phyloP scores from a whole-genome alignment of 495 filamentous ascomycete species.

The Penicillium turbatum region DNA sequence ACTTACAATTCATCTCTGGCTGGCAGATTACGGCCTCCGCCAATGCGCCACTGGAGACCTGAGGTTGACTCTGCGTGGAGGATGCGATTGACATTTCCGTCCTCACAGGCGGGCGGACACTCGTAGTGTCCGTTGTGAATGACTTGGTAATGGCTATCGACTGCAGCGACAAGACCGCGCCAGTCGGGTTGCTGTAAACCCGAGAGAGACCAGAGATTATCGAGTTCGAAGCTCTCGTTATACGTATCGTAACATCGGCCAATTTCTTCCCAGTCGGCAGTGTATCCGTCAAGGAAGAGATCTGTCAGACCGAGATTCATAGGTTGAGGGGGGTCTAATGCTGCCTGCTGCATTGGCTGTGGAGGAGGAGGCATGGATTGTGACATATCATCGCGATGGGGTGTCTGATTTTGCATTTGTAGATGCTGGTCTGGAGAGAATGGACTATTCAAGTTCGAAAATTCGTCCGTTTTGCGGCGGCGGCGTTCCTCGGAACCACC shows the following conservation, averaged over 20 bases:
- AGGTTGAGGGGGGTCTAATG: constrained; percentile 17
- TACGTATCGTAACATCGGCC: constrained; percentile 35
- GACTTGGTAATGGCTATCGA: constrained; percentile 44
- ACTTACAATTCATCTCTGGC: constrained; percentile 44
- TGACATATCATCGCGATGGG: constrained; percentile 24
- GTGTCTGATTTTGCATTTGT: constrained; percentile 32
- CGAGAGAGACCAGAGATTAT: constrained; percentile 42
- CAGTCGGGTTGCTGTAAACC: constrained; percentile 44
- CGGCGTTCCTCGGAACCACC: constrained; percentile 39
- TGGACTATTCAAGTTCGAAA: constrained; percentile 28
- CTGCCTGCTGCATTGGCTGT: constrained; percentile 14
- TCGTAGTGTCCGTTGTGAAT: constrained; percentile 34
- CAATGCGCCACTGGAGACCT: constrained; percentile 38
- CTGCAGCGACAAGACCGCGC: constrained; percentile 44
- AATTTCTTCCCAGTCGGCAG: constrained; percentile 38
- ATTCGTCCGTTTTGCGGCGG: constrained; percentile 41
- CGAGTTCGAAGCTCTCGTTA: constrained; percentile 40
- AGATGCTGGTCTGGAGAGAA: constrained; percentile 34
- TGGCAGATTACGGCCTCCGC: constrained; percentile 24
- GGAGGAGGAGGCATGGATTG: constrained; percentile 25
- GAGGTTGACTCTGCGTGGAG: constrained; percentile 28
- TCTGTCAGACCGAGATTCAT: constrained; percentile 33
- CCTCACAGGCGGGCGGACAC: constrained; percentile 32
- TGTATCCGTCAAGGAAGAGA: constrained; percentile 38
- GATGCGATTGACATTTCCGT: constrained; percentile 35